A percentile compares a stretch with the other conserved stretches of the same genome.
Evolutionary conservation across 2,329 filamentous ascomycete genomes (phyloP).

Genomic region (Aspergillus brasiliensis): DNA sequence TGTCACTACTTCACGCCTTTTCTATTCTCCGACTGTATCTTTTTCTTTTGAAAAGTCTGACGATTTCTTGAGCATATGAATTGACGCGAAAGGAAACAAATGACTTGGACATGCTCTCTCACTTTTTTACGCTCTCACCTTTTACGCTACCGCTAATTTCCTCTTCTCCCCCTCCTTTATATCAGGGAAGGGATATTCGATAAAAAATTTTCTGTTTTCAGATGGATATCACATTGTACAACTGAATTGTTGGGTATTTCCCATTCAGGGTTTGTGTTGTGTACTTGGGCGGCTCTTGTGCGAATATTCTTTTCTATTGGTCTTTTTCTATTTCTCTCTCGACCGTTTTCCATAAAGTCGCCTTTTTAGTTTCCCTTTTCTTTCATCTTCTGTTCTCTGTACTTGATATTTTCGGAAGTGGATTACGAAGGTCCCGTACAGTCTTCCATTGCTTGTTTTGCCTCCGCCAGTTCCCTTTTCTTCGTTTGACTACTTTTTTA

Average conservation of each 20-base stretch:
- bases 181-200: not conserved
- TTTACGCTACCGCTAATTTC: slow-evolving; percentile 15
- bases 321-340: slow-evolving; percentile 9
- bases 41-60: slow-evolving; percentile 19
- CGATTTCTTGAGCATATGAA: slow-evolving; percentile 19
- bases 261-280: slow-evolving; percentile 18
- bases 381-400: slow-evolving; percentile 2
- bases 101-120: slow-evolving; percentile 11
- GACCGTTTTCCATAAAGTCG: slow-evolving; percentile 9
- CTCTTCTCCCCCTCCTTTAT: slow-evolving; percentile 5
- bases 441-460: slow-evolving; percentile 9
- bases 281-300: slow-evolving; percentile 27
- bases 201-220: not conserved
- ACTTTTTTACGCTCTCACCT: slow-evolving; percentile 4
- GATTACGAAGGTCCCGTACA: not conserved
- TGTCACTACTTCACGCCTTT: slow-evolving; percentile 12
- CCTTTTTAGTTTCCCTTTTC: slow-evolving; percentile 2
- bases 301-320: slow-evolving; percentile 19
- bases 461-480: slow-evolving; percentile 7
- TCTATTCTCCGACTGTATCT: slow-evolving; percentile 15
- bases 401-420: not conserved
- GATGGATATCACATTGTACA: slow-evolving; percentile 22
- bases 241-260: slow-evolving; percentile 19
- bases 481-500: slow-evolving; percentile 6
- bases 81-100: slow-evolving; percentile 15